A percentile compares a stretch with the other conserved stretches of the same genome.
Conservation (phyloP, 768 basidiomycete genomes). For the Panellus pusillus region DNA sequence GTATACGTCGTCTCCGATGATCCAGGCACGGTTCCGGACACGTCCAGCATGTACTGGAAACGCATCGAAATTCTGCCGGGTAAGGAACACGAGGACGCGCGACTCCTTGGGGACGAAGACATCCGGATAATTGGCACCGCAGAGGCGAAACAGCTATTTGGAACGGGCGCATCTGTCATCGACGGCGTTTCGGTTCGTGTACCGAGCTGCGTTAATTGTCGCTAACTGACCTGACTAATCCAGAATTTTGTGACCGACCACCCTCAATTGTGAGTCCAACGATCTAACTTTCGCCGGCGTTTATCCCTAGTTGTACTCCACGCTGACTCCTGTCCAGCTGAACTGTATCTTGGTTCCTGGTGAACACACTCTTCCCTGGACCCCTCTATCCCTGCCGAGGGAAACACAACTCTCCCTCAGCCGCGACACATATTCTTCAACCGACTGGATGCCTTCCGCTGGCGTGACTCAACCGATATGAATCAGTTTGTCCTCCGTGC, state of each 20-base stretch:
- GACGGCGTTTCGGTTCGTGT: conserved; percentile 69
- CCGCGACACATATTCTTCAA: conserved; percentile 76
- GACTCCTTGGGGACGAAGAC: conserved; percentile 76
- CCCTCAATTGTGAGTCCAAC: conserved; percentile 72
- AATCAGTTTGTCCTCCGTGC: conserved; percentile 84
- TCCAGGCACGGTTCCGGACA: conserved; percentile 59
- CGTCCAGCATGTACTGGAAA: conserved; percentile 70
- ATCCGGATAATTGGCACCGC: conserved; percentile 72
- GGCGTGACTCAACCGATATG: conserved; percentile 91
- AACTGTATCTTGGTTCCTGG: conserved; percentile 92
- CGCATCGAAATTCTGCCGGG: conserved; percentile 60
- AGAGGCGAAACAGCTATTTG: conserved; percentile 70
- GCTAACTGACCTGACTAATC: background rate
- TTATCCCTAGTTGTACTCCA: no score
- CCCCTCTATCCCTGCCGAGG: conserved; percentile 59
- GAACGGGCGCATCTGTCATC: conserved; percentile 63
- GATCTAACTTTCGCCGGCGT: background rate
- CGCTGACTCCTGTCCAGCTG: conserved; percentile 42
- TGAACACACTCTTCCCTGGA: conserved; percentile 85
- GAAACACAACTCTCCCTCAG: conserved; percentile 71
- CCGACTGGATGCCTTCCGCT: conserved; percentile 70
- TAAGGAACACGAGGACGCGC: conserved; percentile 49
- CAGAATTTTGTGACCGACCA: conserved; percentile 85
- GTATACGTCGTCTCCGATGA: conserved; percentile 80
- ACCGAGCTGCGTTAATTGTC: background rate